phyloP scores from a whole-genome alignment of 257 asterid genomes.

The Jasminum sambac region DNA sequence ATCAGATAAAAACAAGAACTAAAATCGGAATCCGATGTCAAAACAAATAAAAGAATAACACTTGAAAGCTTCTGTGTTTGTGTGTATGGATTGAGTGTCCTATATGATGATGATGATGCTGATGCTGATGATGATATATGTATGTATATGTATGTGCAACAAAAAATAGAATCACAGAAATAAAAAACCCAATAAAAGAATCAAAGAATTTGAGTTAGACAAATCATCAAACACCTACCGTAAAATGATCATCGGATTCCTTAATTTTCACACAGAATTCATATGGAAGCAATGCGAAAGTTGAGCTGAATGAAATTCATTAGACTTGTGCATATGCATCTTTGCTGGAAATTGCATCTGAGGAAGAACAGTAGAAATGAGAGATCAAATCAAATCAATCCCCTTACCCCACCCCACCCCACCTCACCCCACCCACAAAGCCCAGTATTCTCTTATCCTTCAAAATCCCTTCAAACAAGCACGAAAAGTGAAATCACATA shows the following conservation, averaged over 20 bases:
- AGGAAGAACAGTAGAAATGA: constrained; percentile 31
- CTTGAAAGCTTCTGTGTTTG: constrained; percentile 15
- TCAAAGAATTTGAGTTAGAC: constrained; percentile 59
- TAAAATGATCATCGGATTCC: constrained; percentile 91
- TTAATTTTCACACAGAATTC: constrained; percentile 44
- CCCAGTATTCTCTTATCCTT: constrained; percentile 16
- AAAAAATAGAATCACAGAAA: constrained; percentile 56
- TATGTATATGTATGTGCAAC: constrained; percentile 56
- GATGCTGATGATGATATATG: no score
- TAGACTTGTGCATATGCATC: constrained; percentile 36
- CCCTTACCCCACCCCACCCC: constrained; percentile 1
- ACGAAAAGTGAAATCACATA: constrained; percentile 22
- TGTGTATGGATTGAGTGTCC: constrained; percentile 46
- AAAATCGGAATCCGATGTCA: constrained; percentile 89
- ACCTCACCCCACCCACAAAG: constrained; percentile 20
- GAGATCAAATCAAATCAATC: constrained; percentile 16
- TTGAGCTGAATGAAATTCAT: constrained; percentile 31
- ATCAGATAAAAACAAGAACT: constrained; percentile 34
- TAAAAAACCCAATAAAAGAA: constrained; percentile 43
- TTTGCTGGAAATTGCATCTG: constrained; percentile 44
- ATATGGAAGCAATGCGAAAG: constrained; percentile 35
- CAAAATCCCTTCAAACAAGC: constrained; percentile 32
- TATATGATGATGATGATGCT: constrained; percentile 36
- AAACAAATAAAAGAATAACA: constrained; percentile 39
- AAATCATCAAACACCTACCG: constrained; percentile 38